Base-by-base conservation (phyloP, 1,284 basidiomycete genomes). In the Pseudozyma thailandica region DNA sequence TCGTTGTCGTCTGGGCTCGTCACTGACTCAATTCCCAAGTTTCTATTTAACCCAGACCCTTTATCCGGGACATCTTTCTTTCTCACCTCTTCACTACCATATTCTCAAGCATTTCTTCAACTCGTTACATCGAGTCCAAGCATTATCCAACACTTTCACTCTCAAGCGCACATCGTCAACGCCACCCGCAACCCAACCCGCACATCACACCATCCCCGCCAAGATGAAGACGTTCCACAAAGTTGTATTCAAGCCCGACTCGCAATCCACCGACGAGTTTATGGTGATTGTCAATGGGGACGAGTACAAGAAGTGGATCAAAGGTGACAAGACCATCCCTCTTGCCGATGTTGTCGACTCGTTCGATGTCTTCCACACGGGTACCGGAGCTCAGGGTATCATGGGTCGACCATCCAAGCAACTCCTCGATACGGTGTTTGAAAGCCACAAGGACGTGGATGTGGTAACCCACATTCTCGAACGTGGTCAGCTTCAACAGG, bases 301-400 rank as follows among this genome's bases (percentile, higher is more conserved):
- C 10, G 75, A 74, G 63, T 82, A 79, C 69, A 70, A 82, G 50
- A 81, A 82, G 61, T 84, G 82, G 82, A 76, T 73, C 54, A 78
- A 64, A 28, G 83, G 83, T 50, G 83, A 82, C 74, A 63, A 72
- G 63, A 81, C 83, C 23, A 83, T 84, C 58, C 83, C 84, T 6
- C 78, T 84, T 33, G 77, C 80, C 18, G 80, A 83, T 28, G 81
- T 84, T 10, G 83, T 84, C 41, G 83, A 84, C 45, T 54, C 74
- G 15, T 84, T 84, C 68, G 79, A 84, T 46, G 72, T 84, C 59
- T 84, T 84, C 78, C 77, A 80, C 74, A 77, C 83, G 9, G 82
- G 78, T 41, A 80, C 82, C 45, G 84, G 82, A 26, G 72, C 78
- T 16, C 84, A 84, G 65, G 84, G 84, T n/a, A 72, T 84, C 60